Percentiles rank a stretch among this genome's conserved stretches.
phyloP scores from a whole-genome alignment of 2,329 filamentous ascomycete species.

The Macrophomina phaseolina region DNA sequence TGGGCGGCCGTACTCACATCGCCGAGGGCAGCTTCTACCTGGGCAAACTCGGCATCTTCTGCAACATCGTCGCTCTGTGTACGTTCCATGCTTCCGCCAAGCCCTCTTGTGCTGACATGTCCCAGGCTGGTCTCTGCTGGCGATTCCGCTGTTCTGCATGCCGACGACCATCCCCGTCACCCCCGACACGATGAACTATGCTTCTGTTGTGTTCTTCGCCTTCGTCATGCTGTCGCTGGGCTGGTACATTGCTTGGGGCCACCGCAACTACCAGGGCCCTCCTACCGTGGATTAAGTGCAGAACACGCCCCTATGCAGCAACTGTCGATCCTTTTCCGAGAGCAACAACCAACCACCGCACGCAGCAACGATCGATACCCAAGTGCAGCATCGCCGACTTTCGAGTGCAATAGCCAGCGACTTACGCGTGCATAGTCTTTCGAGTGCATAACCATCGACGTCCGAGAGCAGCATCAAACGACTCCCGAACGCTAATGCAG shows the following conservation, averaged over 20 bases:
- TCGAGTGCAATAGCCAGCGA: neutral
- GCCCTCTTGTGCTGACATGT: conserved; percentile 13
- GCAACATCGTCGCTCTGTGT: conserved; percentile 66
- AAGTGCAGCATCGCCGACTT: neutral
- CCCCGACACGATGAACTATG: conserved; percentile 71
- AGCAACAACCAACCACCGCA: neutral
- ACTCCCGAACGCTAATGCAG: neutral
- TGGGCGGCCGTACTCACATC: conserved; percentile 65
- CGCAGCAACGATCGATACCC: neutral
- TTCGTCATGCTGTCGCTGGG: conserved; percentile 65
- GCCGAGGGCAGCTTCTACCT: conserved; percentile 65
- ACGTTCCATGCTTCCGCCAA: conserved; percentile 29
- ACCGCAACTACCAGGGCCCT: conserved; percentile 70
- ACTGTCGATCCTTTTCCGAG: neutral
- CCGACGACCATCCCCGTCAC: conserved; percentile 67
- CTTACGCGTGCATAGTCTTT: no score
- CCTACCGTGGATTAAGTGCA: conserved; percentile 11
- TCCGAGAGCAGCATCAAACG: neutral
- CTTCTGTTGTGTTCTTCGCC: conserved; percentile 73
- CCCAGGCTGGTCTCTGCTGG: conserved; percentile 66
- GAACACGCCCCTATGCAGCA: neutral
- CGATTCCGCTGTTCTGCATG: conserved; percentile 77
- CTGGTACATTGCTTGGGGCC: conserved; percentile 75
- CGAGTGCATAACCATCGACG: neutral
- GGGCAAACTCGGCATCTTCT: conserved; percentile 64